Evolutionary conservation across 2,329 filamentous ascomycete genomes (phyloP).

Genomic region (Fusarium drepaniforme): DNA sequence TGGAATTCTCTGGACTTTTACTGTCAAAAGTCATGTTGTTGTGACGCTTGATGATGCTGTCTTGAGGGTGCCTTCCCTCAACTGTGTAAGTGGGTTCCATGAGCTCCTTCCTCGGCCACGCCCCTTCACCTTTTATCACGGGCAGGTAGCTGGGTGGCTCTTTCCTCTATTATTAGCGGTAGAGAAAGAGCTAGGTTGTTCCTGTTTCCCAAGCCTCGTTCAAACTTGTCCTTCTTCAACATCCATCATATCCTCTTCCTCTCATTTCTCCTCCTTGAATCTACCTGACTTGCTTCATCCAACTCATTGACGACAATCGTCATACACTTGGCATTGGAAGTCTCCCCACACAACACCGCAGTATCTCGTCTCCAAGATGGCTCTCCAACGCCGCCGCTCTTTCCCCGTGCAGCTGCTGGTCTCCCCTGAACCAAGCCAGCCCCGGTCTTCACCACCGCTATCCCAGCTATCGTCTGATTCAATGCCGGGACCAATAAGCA

Average conservation of each 20-base stretch:
- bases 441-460: not conserved
- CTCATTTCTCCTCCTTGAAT: not conserved
- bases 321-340: not conserved
- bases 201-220: not conserved
- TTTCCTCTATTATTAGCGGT: not conserved
- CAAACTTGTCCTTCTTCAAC: not conserved
- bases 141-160: not conserved
- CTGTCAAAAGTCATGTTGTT: not conserved
- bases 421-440: slow-evolving; percentile 12
- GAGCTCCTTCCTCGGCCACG: not conserved
- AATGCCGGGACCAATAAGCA: no score
- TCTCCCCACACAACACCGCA: not conserved
- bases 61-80: not conserved
- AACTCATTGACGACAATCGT: not conserved
- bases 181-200: not conserved
- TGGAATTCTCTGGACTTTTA: not conserved
- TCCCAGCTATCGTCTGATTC: no score
- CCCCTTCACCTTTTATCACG: not conserved
- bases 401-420: slow-evolving; percentile 19
- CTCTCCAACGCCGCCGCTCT: slow-evolving; percentile 27
- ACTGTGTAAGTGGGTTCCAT: not conserved
- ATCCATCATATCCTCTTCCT: not conserved
- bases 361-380: slow-evolving; percentile 5
- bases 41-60: not conserved
- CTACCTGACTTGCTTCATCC: not conserved